Evolutionary conservation across 2,329 filamentous ascomycete genomes (phyloP), one percentile per base, ranked within the genome.

Genomic region (Cladosporium oxysporum): DNA sequence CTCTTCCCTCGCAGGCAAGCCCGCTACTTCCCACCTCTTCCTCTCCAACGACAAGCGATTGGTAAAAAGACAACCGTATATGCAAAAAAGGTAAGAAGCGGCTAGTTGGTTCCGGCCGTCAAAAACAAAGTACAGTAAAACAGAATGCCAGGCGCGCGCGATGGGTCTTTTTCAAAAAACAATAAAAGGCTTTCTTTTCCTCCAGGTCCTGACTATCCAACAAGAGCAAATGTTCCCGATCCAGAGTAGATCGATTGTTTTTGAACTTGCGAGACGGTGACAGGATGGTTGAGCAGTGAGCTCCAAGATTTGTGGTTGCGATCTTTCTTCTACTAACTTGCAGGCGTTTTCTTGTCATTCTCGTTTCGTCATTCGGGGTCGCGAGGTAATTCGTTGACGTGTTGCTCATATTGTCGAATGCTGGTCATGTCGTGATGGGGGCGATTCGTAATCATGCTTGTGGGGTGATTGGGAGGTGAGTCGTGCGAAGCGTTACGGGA

Each of bases 291-390:
- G 61, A 63, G 61, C 61, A 55, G 61, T 47, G 61, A 35, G 61
- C 61, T 63, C 61, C 50, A 63, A 63, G 53, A 58, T 61, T 47
- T 21, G 41, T 41, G 53, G 41, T 59, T 44, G 52, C 35, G 41
- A 66, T 57, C 58, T 66, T 47, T 61, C 52, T 59, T 66, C 64
- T 66, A 66, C 58, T 61, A 61, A 52, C 50, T 65, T 60, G 62
- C 53, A 47, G 62, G 62, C 41, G 31, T 66, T 55, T 58, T 33
- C n/a, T 55, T 29, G 31, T 55, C 52, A 55, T 55, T 55, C 52
- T 55, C 52, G 52, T 55, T 29, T 55, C 52, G 64, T 66, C 64
- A 66, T 61, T 66, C 64, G 61, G 58, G 49, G 47, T 62, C 58
- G 58, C 49, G 49, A 41, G 53, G 49, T 65, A 35, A 52, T 62